A percentile compares a stretch with the other conserved stretches of the same genome.
phyloP scores from a whole-genome alignment of 2,329 filamentous ascomycete species.

The Diaporthe citriasiana region DNA sequence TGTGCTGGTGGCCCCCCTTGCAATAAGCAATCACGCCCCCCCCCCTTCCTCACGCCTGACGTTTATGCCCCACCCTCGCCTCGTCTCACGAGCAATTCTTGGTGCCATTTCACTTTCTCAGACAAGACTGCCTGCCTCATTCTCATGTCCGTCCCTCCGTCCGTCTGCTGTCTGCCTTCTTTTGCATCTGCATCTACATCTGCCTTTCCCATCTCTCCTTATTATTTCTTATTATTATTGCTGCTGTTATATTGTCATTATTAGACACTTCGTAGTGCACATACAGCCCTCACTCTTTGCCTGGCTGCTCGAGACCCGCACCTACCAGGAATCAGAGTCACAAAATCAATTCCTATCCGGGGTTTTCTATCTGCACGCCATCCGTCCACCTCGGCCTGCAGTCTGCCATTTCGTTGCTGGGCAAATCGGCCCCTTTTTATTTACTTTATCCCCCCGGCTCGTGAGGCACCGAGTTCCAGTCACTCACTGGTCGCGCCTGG shows the following conservation, averaged over 20 bases:
- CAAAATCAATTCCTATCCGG: slow-evolving; percentile 3
- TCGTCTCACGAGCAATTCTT: slow-evolving; percentile 41
- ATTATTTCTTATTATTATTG: slow-evolving; percentile 5
- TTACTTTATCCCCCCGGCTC: slow-evolving; percentile 36
- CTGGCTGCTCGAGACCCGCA: slow-evolving; percentile 19
- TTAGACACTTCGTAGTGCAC: slow-evolving; percentile 3
- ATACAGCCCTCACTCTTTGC: background rate
- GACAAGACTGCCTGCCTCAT: slow-evolving; percentile 16
- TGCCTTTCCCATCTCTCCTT: slow-evolving; percentile 8
- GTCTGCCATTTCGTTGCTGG: slow-evolving; percentile 33
- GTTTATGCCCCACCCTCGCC: slow-evolving; percentile 40
- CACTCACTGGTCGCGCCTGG: slow-evolving; percentile 35
- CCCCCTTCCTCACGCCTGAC: slow-evolving; percentile 32
- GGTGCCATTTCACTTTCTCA: slow-evolving; percentile 26
- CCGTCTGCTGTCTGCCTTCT: background rate
- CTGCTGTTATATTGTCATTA: slow-evolving; percentile 23
- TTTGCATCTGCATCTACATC: background rate
- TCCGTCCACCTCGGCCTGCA: slow-evolving; percentile 4
- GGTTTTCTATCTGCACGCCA: slow-evolving; percentile 13
- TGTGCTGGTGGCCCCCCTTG: slow-evolving; percentile 24
- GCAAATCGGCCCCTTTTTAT: slow-evolving; percentile 38
- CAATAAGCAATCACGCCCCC: slow-evolving; percentile 11
- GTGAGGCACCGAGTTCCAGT: slow-evolving; percentile 41
- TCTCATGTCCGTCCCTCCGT: background rate
- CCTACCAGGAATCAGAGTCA: background rate